phyloP scores from a whole-genome alignment of 176 grass and related monocot genomes.

The Bonia amplexicaulis region DNA sequence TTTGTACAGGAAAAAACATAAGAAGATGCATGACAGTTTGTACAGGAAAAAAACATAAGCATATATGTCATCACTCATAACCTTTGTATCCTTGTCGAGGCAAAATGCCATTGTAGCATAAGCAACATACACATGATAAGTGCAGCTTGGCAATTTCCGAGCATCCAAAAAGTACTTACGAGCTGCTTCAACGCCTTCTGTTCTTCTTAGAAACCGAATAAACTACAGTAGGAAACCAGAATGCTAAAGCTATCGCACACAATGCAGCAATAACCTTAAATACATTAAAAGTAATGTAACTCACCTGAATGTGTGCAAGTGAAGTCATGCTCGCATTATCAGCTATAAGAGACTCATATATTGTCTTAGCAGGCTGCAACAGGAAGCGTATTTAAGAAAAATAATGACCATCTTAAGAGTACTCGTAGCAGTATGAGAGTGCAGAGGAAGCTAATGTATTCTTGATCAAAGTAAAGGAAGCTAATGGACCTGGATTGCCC shows the following conservation, averaged over 20 bases:
- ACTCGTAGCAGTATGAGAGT: conserved; percentile 9
- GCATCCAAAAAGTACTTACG: conserved; percentile 90
- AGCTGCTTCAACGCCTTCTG: conserved; percentile 87
- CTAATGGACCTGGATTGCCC: conserved; percentile 68
- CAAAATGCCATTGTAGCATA: conserved; percentile 93
- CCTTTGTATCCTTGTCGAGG: conserved; percentile 93
- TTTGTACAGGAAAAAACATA: background rate
- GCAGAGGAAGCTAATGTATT: conserved; percentile 19
- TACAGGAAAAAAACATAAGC: background rate
- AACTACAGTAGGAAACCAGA: conserved; percentile 50
- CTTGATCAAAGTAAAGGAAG: background rate
- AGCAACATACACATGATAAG: conserved; percentile 90
- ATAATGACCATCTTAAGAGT: background rate
- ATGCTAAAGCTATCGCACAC: conserved; percentile 15
- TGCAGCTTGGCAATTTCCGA: conserved; percentile 72
- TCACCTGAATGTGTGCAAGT: conserved; percentile 82
- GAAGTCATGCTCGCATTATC: conserved; percentile 50
- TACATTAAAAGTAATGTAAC: conserved; percentile 25
- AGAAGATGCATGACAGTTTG: background rate
- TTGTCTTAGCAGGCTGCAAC: conserved; percentile 71
- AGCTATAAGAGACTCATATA: conserved; percentile 78
- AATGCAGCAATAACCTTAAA: background rate
- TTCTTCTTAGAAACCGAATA: conserved; percentile 93
- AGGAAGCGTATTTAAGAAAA: conserved; percentile 20
- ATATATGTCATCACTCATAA: conserved; percentile 36